These are phyloP conservation scores for Ceriops decandra DNA, from an alignment of 345 rosid genomes.

Conservation along the genomic window DNA sequence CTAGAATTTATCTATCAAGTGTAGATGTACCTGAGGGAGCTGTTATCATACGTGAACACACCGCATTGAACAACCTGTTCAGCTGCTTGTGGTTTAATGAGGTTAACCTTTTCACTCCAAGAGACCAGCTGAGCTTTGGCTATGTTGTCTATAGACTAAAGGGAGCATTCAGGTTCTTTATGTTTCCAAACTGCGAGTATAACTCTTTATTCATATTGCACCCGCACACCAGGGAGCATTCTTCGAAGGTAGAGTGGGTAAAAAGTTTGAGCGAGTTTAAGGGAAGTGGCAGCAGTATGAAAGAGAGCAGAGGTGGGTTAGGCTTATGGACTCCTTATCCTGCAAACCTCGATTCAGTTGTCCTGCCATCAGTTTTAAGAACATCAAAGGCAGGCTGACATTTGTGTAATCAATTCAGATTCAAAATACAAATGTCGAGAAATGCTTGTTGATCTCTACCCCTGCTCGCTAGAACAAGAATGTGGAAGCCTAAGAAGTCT, in stretches of 20 bases:
- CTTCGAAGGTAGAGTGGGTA: slow-evolving; percentile 95
- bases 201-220: slow-evolving; percentile 78
- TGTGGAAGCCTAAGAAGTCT: neutral
- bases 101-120: slow-evolving; percentile 90
- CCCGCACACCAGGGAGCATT: slow-evolving; percentile 92
- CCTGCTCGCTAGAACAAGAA: neutral
- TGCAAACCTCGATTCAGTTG: slow-evolving; percentile 65
- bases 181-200: slow-evolving; percentile 96
- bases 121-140: slow-evolving; percentile 97
- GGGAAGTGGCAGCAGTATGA: slow-evolving; percentile 76
- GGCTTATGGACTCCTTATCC: slow-evolving; percentile 97
- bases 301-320: slow-evolving; percentile 82
- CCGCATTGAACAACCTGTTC: slow-evolving; percentile 71
- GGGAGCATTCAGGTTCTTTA: slow-evolving; percentile 62
- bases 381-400: slow-evolving; percentile 88
- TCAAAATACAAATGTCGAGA: neutral
- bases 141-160: slow-evolving; percentile 72
- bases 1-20: slow-evolving; percentile 7
- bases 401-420: neutral
- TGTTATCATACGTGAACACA: slow-evolving; percentile 77
- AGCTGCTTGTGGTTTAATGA: slow-evolving; percentile 98
- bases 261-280: slow-evolving; percentile 62
- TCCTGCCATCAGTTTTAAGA: slow-evolving; percentile 61
- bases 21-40: slow-evolving; percentile 99
- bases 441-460: neutral